Evolutionary conservation across 108 stramenopile genomes (phyloP).

Genomic region (Tribonema minus): DNA sequence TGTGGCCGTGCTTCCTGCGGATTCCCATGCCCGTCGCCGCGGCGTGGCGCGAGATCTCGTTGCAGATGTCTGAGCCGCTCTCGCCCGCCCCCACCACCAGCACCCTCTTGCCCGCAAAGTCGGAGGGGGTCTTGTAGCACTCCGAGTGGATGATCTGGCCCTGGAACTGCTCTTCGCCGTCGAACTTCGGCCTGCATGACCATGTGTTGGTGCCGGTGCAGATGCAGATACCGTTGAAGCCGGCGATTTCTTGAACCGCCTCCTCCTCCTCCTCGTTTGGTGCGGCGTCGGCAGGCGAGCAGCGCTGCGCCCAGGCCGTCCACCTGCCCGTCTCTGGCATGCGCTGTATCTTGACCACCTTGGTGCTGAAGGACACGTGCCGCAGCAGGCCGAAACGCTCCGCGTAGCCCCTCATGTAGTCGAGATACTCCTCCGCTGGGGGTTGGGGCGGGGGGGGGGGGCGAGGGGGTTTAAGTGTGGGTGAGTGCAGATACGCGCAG

Average conservation of each 20-base stretch:
- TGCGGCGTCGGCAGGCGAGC: slow-evolving; percentile 18
- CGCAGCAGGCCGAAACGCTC: slow-evolving; percentile 27
- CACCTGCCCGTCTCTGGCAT: slow-evolving; percentile 42
- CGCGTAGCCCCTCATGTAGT: no score
- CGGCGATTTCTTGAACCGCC: slow-evolving; percentile 3
- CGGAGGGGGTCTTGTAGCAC: slow-evolving; percentile 5
- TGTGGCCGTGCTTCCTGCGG: slow-evolving; percentile 48
- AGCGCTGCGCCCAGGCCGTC: slow-evolving; percentile 15
- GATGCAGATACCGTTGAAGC: slow-evolving; percentile 30
- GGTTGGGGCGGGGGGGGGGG: neutral
- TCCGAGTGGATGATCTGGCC: slow-evolving; percentile 48
- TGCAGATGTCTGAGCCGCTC: slow-evolving; percentile 47
- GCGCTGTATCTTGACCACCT: slow-evolving; percentile 31
- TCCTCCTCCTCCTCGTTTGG: neutral
- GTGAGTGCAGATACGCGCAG: no score
- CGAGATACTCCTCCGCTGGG: no score
- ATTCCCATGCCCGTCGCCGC: slow-evolving; percentile 8
- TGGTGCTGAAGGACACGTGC: slow-evolving; percentile 40
- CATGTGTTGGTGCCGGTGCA: slow-evolving; percentile 49
- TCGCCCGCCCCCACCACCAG: slow-evolving; percentile 42
- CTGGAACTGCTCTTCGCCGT: slow-evolving; percentile 40
- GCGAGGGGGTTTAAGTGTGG: neutral
- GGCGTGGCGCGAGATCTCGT: slow-evolving; percentile 41
- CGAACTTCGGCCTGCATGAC: slow-evolving; percentile 35
- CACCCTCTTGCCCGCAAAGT: slow-evolving; percentile 38